Evolutionary conservation across 2,329 filamentous ascomycete genomes (phyloP).

Genomic region (Fusarium veterinarium): DNA sequence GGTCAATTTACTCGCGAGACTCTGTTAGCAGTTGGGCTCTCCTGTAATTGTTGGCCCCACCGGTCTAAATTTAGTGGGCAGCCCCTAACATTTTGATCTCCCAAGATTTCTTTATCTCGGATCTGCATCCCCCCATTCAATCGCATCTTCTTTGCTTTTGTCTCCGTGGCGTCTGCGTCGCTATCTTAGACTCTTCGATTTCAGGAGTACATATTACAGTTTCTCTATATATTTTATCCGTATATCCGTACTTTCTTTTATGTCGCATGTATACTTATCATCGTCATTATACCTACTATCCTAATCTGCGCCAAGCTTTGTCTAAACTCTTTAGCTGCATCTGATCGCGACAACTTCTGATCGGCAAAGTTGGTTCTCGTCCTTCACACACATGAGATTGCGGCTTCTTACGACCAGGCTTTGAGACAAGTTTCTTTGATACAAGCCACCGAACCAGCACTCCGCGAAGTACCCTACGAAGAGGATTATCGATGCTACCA

Average conservation of each 20-base stretch:
- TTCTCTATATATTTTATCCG: neutral
- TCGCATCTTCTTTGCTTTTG: slow-evolving; percentile 10
- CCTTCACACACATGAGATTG: neutral
- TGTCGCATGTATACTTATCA: neutral
- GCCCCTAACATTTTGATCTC: slow-evolving; percentile 29
- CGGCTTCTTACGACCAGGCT: neutral
- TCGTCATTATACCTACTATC: neutral
- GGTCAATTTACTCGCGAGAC: neutral
- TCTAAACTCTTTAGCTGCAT: slow-evolving; percentile 10
- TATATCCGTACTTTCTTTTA: neutral
- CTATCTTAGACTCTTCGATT: neutral
- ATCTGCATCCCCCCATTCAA: slow-evolving; percentile 8
- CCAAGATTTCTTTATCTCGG: slow-evolving; percentile 33
- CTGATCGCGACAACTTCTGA: neutral
- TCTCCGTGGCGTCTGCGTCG: slow-evolving; percentile 3
- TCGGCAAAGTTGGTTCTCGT: neutral
- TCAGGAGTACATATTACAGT: slow-evolving; percentile 11
- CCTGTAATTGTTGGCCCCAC: neutral
- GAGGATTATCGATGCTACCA: neutral
- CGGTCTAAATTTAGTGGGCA: slow-evolving; percentile 5
- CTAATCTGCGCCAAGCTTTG: neutral
- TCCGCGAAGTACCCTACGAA: neutral
- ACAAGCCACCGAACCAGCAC: neutral
- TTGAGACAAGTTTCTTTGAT: neutral
- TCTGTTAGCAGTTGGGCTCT: neutral